Percentiles rank a stretch among this genome's conserved stretches.
Evolutionary conservation across 2,329 filamentous ascomycete species (phyloP).

Genomic region (Fusarium napiforme): DNA sequence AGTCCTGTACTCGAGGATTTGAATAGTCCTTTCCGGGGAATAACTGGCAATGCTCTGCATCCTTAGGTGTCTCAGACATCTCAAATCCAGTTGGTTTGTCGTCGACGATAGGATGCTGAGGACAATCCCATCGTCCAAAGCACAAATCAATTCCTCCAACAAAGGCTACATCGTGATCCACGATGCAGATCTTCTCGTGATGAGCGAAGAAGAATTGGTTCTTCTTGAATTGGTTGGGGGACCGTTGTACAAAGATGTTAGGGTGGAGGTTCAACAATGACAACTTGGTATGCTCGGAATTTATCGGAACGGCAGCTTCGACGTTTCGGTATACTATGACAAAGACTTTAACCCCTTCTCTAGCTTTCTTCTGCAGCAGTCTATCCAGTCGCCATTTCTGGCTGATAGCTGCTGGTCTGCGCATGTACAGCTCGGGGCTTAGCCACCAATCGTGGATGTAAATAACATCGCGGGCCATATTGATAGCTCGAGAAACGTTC

Average conservation of each 20-base stretch:
- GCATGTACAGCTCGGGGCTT: slow-evolving; percentile 94
- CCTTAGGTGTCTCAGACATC: slow-evolving; percentile 76
- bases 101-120: slow-evolving; percentile 89
- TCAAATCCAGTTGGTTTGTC: slow-evolving; percentile 97
- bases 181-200: slow-evolving; percentile 96
- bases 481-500: slow-evolving; percentile 96
- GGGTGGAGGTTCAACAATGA: slow-evolving; percentile 94
- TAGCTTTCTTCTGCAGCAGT: slow-evolving; percentile 90
- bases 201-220: slow-evolving; percentile 99
- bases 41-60: slow-evolving; percentile 93
- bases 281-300: slow-evolving; percentile 98
- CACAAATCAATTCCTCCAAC: slow-evolving; percentile 96
- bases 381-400: slow-evolving; percentile 98
- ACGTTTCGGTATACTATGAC: slow-evolving; percentile 98
- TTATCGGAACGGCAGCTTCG: slow-evolving; percentile 95
- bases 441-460: slow-evolving; percentile 99
- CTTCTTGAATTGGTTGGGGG: slow-evolving; percentile 97
- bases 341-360: slow-evolving; percentile 96
- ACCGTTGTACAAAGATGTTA: slow-evolving; percentile 95
- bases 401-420: slow-evolving; percentile 91
- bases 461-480: slow-evolving; percentile 96
- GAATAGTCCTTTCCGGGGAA: slow-evolving; percentile 99
- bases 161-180: slow-evolving; percentile 96
- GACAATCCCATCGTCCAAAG: slow-evolving; percentile 97
- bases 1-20: slow-evolving; percentile 94